Base-by-base conservation (phyloP, 2,329 filamentous ascomycete species). In the Penicillium oxalicum region DNA sequence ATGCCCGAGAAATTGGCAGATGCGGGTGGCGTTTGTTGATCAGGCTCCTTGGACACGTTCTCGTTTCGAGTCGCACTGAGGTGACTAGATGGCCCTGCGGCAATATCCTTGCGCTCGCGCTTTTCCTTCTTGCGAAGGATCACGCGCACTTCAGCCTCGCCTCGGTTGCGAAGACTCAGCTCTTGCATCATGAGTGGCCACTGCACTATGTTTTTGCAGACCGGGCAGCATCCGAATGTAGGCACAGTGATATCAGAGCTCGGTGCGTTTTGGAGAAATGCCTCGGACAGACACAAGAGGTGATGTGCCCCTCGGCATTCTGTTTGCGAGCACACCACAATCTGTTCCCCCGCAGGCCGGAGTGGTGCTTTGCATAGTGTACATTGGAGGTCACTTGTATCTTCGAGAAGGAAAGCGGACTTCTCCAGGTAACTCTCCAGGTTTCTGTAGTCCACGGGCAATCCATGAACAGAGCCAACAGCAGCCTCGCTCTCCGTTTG, bases 161-260 rank as follows among this genome's bases (percentile, higher is more conserved):
- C 90, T 25, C 88, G 78, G 33, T 81, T 74, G 29, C 91, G 78
- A 42, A 95, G 70, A 44, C 79, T 93, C 58, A 95, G 69, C 64
- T 95, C 91, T 63, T 83, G 91, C 72, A 94, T 86, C 70, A 96
- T 80, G 41, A 86, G 80, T 0, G 77, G 74, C 91, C 91, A 97
- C 44, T 75, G 66, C 2, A 90, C 70, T 4, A 74, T 67, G 0
- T 74, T 73, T 1, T 75, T 69, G 62, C 91, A 97, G 18, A 71
- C 71, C 0, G 88, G 88, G 69, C 91, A 97, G 2, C 60, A 67
- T 2, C 89, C 90, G 32, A 75, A 64, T 1, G 79, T 74, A 0
- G 91, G 91, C 1, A 95, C 62, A 1, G 95, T 60, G 1, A 64
- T 65, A 12, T 66, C 58, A 24, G 61, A 45, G 9, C 62, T 56